Conservation (phyloP, 2,329 filamentous ascomycete species). For the Fusarium sp. region DNA sequence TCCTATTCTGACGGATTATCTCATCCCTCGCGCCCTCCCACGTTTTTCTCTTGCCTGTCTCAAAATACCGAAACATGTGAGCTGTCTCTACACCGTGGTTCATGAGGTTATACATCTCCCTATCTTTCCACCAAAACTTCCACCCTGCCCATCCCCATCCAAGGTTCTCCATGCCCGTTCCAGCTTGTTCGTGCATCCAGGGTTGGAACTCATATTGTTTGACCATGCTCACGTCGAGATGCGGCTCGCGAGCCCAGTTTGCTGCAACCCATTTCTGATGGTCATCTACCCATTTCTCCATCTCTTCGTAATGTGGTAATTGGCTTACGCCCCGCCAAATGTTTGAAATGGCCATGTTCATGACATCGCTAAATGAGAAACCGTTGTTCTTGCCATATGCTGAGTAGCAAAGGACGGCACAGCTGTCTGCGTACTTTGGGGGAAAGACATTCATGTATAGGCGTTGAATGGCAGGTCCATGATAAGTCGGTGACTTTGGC, state of each 20-base stretch:
- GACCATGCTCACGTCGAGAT: constrained; percentile 32
- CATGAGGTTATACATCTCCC: constrained; percentile 49
- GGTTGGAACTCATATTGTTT: constrained; percentile 47
- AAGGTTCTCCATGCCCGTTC: constrained; percentile 53
- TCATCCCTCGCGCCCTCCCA: constrained; percentile 51
- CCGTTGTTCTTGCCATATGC: constrained; percentile 24
- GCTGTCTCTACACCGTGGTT: constrained; percentile 52
- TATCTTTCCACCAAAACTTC: constrained; percentile 52
- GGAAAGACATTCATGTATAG: constrained; percentile 24
- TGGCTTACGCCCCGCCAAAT: constrained; percentile 19
- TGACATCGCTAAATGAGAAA: constrained; percentile 27
- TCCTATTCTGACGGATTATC: constrained; percentile 18
- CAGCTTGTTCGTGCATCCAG: constrained; percentile 51
- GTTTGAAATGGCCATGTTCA: constrained; percentile 27
- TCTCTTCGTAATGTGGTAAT: not conserved
- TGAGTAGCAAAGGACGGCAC: constrained; percentile 19
- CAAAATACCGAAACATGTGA: constrained; percentile 52
- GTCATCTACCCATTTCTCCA: constrained; percentile 23
- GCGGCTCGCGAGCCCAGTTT: constrained; percentile 9
- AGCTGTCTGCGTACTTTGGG: constrained; percentile 13
- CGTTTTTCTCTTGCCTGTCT: constrained; percentile 50
- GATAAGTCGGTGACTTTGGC: not conserved
- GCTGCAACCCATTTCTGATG: constrained; percentile 16
- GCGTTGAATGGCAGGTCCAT: not conserved
- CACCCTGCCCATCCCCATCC: constrained; percentile 53